A percentile compares a stretch with the other conserved stretches of the same genome.
Conservation (phyloP, 1,139 yeast genomes). For the Kurtzmaniella quercitrusa region DNA sequence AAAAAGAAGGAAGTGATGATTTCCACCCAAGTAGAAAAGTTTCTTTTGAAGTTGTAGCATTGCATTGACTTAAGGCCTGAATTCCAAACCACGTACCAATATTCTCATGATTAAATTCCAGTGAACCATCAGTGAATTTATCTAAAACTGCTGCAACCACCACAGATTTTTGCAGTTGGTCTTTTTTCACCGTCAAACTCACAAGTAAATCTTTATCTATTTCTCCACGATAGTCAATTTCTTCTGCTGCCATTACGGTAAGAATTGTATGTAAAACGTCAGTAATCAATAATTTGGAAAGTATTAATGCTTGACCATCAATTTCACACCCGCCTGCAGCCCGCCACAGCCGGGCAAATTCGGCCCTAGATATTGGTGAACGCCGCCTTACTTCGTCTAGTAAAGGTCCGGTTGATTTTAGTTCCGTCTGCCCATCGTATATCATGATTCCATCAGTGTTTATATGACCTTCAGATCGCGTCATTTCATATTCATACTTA, state of each 20-base stretch:
- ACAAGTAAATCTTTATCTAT: constrained; percentile 20
- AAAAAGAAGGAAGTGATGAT: constrained; percentile 60
- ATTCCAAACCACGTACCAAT: constrained; percentile 62
- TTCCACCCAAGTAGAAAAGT: constrained; percentile 65
- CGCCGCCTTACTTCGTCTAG: constrained; percentile 37
- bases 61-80: constrained; percentile 35
- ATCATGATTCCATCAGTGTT: constrained; percentile 44
- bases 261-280: constrained; percentile 41
- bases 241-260: constrained; percentile 46
- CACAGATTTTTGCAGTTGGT: constrained; percentile 17
- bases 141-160: constrained; percentile 45
- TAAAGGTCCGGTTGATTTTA: neutral
- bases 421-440: constrained; percentile 29
- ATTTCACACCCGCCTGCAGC: constrained; percentile 55
- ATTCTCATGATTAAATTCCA: constrained; percentile 29
- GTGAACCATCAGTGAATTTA: constrained; percentile 29
- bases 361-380: constrained; percentile 54
- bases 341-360: constrained; percentile 54
- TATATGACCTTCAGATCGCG: constrained; percentile 38
- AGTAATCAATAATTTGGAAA: constrained; percentile 22
- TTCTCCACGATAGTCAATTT: constrained; percentile 21
- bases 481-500: constrained; percentile 50
- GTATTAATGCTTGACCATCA: constrained; percentile 25
- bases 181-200: constrained; percentile 16
- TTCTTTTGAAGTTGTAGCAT: constrained; percentile 23